Conservation (phyloP, 257 asterid species). For the Hygrophila difformis region DNA sequence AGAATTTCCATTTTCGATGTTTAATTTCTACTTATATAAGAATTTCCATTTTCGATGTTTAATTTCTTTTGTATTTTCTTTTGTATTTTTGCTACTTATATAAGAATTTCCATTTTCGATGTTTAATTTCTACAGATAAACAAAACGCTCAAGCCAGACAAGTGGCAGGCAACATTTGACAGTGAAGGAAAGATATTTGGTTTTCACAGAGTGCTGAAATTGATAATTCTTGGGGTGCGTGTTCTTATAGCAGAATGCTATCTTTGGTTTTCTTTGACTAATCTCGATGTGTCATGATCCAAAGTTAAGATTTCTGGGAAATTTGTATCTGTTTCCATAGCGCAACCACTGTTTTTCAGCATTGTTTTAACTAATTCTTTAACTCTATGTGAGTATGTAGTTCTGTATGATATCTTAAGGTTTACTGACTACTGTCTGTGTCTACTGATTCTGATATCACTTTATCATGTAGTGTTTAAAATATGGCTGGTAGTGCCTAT, state of each 20-base stretch:
- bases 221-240: slow-evolving; percentile 85
- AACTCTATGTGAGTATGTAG: too few relatives aligned
- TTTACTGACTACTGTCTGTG: background rate
- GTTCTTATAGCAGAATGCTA: slow-evolving; percentile 11
- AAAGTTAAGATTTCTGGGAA: slow-evolving; percentile 9
- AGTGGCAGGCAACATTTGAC: slow-evolving; percentile 92
- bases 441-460: too few relatives aligned
- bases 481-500: too few relatives aligned
- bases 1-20: too few relatives aligned
- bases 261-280: slow-evolving; percentile 9
- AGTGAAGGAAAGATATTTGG: slow-evolving; percentile 81
- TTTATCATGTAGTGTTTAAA: too few relatives aligned
- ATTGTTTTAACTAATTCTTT: too few relatives aligned
- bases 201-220: slow-evolving; percentile 74
- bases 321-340: too few relatives aligned
- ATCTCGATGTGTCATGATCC: slow-evolving; percentile 9
- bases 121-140: too few relatives aligned
- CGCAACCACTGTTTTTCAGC: too few relatives aligned
- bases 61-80: slow-evolving; percentile 3
- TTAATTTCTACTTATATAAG: too few relatives aligned
- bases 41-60: slow-evolving; percentile 15
- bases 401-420: background rate
- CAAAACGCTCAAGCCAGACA: slow-evolving; percentile 95
- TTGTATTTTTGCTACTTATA: slow-evolving; percentile 17
- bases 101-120: too few relatives aligned